Evolutionary conservation across 2,329 filamentous ascomycete genomes (phyloP), one percentile per base, ranked within the genome.

Genomic region (Aspergillus niger): DNA sequence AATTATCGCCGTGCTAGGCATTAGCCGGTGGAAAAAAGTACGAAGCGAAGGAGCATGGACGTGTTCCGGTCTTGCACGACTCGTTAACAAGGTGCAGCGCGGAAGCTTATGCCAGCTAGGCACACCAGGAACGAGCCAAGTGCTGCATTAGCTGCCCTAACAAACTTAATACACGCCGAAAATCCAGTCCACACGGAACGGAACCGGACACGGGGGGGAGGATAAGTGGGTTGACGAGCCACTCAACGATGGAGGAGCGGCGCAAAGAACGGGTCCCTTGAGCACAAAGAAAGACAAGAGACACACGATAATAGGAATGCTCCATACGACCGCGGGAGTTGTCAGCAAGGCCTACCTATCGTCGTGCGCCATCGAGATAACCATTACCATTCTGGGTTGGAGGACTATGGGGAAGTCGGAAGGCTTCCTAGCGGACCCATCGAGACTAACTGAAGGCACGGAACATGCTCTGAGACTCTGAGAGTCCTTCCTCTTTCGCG

Each of bases 381-480:
- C 22, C 26, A 49, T 49, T 30, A 44, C 44, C 44, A 24, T 49
- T 30, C 13, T 49, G 44, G 44, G 20, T 49, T 49, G 44, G 44
- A 30, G 44, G 44, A 49, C 44, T 49, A 49, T 49, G 44, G 44
- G 44, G 44, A 49, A 49, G 44, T 49, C 44, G 44, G 44, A 49
- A 49, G n/a, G 44, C 13, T 49, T 49, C 44, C 44, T 49, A 49
- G 44, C 13, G 44, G 44, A 30, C 44, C 44, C 44, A 49, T 49
- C 44, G 44, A 11, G 26, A 28, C 44, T 49, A 49, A 24, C 44
- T 28, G 44, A 30, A 30, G 26, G 44, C 44, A 49, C 44, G 44
- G 44, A 49, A 30, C 44, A 49, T 30, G 22, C 20, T 49, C 44
- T 15, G 44, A 15, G 26, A 28, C 20, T 49, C 44, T 15, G 44